phyloP scores from a whole-genome alignment of 768 basidiomycete species.

The Rickenella mellea region DNA sequence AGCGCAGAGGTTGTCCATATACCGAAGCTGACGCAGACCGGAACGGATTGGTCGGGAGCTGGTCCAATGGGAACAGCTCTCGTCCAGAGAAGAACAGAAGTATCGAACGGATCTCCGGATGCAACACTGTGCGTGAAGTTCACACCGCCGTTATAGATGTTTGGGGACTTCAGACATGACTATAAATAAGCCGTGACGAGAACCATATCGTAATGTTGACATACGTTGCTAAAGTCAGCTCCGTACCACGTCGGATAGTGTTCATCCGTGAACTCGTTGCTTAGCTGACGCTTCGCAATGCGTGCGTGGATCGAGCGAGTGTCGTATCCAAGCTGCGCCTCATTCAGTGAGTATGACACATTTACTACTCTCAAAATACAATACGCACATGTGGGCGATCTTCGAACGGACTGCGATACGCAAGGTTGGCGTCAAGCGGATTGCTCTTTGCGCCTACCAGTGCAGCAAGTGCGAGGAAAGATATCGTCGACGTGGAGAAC shows the following conservation, averaged over 20 bases:
- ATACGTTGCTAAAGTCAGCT: constrained; percentile 38
- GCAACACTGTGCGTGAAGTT: constrained; percentile 34
- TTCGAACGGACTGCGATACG: constrained; percentile 28
- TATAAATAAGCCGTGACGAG: not conserved
- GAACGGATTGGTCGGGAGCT: constrained; percentile 38
- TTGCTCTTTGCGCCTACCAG: not conserved
- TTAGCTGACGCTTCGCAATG: constrained; percentile 27
- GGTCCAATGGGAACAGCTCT: constrained; percentile 31
- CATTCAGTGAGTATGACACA: not conserved
- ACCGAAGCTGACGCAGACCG: constrained; percentile 40
- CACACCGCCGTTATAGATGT: constrained; percentile 40
- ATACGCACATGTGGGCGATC: constrained; percentile 16
- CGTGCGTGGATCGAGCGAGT: constrained; percentile 27
- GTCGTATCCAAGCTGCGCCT: constrained; percentile 27
- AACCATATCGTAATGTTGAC: not conserved
- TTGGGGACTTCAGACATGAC: constrained; percentile 24
- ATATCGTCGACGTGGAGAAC: too few relatives aligned
- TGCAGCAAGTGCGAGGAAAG: not conserved
- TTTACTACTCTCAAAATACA: not conserved
- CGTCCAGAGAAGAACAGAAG: constrained; percentile 49
- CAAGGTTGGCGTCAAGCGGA: constrained; percentile 28
- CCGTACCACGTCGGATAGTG: constrained; percentile 43
- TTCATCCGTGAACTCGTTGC: constrained; percentile 29
- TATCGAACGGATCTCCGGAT: constrained; percentile 37
- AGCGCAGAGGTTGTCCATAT: constrained; percentile 28